Evolutionary conservation across 2,329 filamentous ascomycete genomes (phyloP).

Genomic region (Pseudohalonectria lignicola): DNA sequence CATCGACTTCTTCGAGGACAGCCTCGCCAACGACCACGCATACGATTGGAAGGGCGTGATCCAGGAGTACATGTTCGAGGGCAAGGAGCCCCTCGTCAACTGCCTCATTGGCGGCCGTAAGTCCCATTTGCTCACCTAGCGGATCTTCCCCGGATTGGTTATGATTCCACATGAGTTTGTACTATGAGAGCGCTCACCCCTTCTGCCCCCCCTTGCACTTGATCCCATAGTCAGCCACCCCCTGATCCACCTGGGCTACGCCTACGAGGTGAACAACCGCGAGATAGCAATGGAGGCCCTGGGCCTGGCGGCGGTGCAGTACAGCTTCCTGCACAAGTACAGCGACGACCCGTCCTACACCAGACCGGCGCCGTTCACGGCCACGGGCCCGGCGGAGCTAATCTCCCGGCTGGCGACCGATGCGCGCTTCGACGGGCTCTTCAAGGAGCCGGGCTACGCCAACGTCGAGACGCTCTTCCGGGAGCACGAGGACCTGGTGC

Average conservation of each 20-base stretch:
- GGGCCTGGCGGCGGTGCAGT: conserved; percentile 48
- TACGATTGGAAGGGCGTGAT: conserved; percentile 82
- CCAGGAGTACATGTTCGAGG: conserved; percentile 63
- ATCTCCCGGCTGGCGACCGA: conserved; percentile 61
- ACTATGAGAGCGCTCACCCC: background rate
- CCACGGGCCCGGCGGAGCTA: conserved; percentile 57
- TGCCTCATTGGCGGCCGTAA: conserved; percentile 67
- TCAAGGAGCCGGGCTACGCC: conserved; percentile 42
- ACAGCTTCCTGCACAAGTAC: conserved; percentile 52
- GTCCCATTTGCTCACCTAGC: too few relatives aligned
- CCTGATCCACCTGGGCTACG: conserved; percentile 91
- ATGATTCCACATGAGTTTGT: too few relatives aligned
- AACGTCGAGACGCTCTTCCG: conserved; percentile 61
- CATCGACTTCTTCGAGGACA: conserved; percentile 92
- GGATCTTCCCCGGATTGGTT: too few relatives aligned
- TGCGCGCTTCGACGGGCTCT: conserved; percentile 56
- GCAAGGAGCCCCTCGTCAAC: conserved; percentile 69
- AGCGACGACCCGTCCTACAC: conserved; percentile 66
- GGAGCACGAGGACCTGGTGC: conserved; percentile 55
- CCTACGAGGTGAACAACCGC: conserved; percentile 74
- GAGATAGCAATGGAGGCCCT: conserved; percentile 86
- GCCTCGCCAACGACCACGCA: conserved; percentile 55
- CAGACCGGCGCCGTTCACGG: conserved; percentile 44
- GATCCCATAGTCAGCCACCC: conserved; percentile 63
- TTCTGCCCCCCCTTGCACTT: background rate